These are phyloP conservation scores for Colletotrichum spinosum DNA, from an alignment of 2,329 filamentous ascomycete species.

Conservation along the genomic window DNA sequence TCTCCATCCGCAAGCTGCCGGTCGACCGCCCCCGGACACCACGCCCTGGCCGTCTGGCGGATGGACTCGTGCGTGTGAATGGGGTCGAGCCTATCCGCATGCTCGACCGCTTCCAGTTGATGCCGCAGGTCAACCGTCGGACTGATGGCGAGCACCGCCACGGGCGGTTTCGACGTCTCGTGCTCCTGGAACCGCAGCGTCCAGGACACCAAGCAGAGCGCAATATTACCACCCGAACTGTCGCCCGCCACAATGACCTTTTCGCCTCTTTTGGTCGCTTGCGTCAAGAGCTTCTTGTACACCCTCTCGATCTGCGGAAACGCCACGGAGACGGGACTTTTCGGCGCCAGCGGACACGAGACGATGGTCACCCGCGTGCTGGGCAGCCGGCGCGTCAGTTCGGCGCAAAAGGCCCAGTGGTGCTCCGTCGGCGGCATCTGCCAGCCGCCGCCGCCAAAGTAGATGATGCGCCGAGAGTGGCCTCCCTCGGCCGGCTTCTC, in stretches of 20 bases:
- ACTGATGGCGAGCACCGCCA: constrained; percentile 51
- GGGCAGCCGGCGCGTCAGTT: constrained; percentile 55
- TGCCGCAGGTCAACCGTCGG: constrained; percentile 55
- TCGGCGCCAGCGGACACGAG: constrained; percentile 65
- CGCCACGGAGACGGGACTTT: constrained; percentile 58
- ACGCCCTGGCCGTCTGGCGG: constrained; percentile 41
- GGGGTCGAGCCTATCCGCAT: constrained; percentile 40
- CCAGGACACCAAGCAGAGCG: constrained; percentile 50
- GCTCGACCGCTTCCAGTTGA: constrained; percentile 35
- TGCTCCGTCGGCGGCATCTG: constrained; percentile 59
- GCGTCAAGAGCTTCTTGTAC: constrained; percentile 54
- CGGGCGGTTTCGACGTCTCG: constrained; percentile 46
- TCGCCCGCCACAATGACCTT: constrained; percentile 64
- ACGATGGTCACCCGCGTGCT: constrained; percentile 58
- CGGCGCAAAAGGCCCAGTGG: constrained; percentile 64
- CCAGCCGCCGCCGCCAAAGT: constrained; percentile 69
- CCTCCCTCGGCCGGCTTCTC: constrained; percentile 39
- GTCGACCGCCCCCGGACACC: constrained; percentile 36
- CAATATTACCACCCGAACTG: constrained; percentile 66
- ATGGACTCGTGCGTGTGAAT: constrained; percentile 40
- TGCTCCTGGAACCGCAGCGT: constrained; percentile 50
- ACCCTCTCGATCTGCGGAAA: constrained; percentile 60
- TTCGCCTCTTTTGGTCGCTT: constrained; percentile 52
- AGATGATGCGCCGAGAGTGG: constrained; percentile 59
- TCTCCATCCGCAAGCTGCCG: background rate